Percentiles rank a stretch among this genome's conserved stretches.
phyloP scores from a whole-genome alignment of 805 yeast species.

The Grigorovia humatica region DNA sequence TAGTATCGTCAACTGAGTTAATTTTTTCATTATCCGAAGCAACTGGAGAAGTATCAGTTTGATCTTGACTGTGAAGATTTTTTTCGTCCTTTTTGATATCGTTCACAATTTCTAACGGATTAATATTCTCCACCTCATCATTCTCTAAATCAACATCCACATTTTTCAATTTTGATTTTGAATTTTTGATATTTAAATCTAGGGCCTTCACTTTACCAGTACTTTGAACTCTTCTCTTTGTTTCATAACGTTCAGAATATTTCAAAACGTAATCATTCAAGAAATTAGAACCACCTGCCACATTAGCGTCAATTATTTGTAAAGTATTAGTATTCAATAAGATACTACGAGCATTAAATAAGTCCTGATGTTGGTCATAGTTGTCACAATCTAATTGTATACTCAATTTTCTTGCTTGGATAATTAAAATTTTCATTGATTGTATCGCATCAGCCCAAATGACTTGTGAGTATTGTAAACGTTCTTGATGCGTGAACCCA shows the following conservation, averaged over 20 bases:
- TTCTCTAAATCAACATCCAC: constrained; percentile 8
- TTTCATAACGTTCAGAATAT: constrained; percentile 46
- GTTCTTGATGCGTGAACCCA: constrained; percentile 72
- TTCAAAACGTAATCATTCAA: constrained; percentile 53
- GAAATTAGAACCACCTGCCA: constrained; percentile 57
- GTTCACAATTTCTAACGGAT: neutral
- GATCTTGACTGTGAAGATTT: neutral
- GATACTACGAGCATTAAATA: constrained; percentile 39
- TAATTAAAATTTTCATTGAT: constrained; percentile 65
- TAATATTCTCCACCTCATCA: neutral
- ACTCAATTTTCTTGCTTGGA: constrained; percentile 61
- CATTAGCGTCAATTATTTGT: constrained; percentile 50
- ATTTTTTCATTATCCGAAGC: constrained; percentile 9
- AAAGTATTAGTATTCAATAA: constrained; percentile 49
- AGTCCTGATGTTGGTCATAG: constrained; percentile 31
- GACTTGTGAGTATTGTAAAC: constrained; percentile 70
- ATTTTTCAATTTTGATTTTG: constrained; percentile 1
- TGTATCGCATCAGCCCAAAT: constrained; percentile 90
- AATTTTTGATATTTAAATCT: constrained; percentile 11
- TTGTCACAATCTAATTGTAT: constrained; percentile 59
- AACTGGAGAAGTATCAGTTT: neutral
- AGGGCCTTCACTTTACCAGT: constrained; percentile 40
- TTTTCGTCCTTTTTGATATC: neutral
- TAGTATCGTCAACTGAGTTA: neutral
- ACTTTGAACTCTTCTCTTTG: constrained; percentile 40